Base-by-base conservation (phyloP, 2,329 filamentous ascomycete species). In the Penicillium italicum region DNA sequence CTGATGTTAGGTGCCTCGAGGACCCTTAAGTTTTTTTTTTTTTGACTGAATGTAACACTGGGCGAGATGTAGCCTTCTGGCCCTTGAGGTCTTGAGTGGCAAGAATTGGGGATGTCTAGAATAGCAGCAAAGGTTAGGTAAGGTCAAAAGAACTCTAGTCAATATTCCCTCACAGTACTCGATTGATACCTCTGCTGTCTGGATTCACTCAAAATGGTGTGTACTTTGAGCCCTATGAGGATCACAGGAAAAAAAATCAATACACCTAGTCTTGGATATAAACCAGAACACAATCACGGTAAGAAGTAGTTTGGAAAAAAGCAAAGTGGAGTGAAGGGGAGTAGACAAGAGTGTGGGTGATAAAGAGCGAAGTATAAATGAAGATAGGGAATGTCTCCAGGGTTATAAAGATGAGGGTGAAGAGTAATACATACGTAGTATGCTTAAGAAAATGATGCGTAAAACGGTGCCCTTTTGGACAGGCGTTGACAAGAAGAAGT, bases 1-100 rank as follows among this genome's bases (percentile, higher is more conserved):
- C 44, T 59, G 61, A 61, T 68, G 26, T 56, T 46, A 58, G 63
- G 55, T 63, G 57, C 49, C 58, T 66, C 57, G 58, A 63, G 53
- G 63, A 61, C 58, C 60, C 56, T 63, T 54, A 63, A 53, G 56
- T 46, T 44, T 14, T 22, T 6, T 41, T n/a, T 26, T 41, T 24
- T 20, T 61, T 59, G 50, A 54, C 43, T 50, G 59, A 54, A 66
- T 49, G 58, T 61, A 58, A 64, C 63, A 63, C 63, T 57, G 53
- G 50, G 57, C 61, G 54, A 57, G 54, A 65, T 60, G 57, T 57
- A 57, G 50, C 33, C 31, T 53, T 59, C 55, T 58, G 44, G 55
- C 44, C 42, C 40, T 63, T 57, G 63, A 61, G 41, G 47, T 62
- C 44, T 55, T 53, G 53, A 53, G 59, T 57, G 56, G 53, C 50